Evolutionary conservation across 176 grass and related monocot genomes (phyloP), one percentile per base, ranked within the genome.

Genomic region (Lolium perenne): DNA sequence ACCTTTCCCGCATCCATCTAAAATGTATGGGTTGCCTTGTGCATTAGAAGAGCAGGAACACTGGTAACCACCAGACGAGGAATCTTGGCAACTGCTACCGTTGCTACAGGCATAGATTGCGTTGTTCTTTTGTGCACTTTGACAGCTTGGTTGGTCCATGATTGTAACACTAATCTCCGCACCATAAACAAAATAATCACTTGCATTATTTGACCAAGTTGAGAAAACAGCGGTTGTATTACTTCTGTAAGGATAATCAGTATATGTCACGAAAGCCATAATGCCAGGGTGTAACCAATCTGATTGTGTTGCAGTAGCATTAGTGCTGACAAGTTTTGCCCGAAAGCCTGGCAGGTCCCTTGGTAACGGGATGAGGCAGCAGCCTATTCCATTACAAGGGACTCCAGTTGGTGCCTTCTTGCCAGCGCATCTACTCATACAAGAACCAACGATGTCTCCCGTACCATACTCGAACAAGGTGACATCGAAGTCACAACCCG

Each of bases 401-500:
- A 0, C 61, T 65, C 61, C 61, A 65, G 25, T 65, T 29, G 23
- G 23, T 65, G 10, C 4, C 64, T 18, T 68, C 32, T 38, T 4
- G 15, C 64, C 64, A 0, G 7, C 32, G 15, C 64, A 61, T 23
- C 56, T 58, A 9, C 7, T 58, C 18, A n/a, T 58, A 58, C 56
- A 58, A 58, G 6, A 20, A 58, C 58, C 58, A 61, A 61, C 2
- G 0, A 61, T 23, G 58, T 61, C n/a, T 23, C 58, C 58, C 8
- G n/a, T 61, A 11, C n/a, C 58, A 61, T 61, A 61, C 58, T 61
- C n/a, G 9, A 61, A 61, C n/a, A 61, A 18, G 64, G 64, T 68
- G 32, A 68, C 64, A 0, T 68, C 64, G 0, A 64, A 64, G 29
- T 64, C 61, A 7, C 86, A 88, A 0, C 86, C 80, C 8, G 82